Conservation (phyloP, 805 yeast genomes). For the Lipomyces spencermartinsiae region DNA sequence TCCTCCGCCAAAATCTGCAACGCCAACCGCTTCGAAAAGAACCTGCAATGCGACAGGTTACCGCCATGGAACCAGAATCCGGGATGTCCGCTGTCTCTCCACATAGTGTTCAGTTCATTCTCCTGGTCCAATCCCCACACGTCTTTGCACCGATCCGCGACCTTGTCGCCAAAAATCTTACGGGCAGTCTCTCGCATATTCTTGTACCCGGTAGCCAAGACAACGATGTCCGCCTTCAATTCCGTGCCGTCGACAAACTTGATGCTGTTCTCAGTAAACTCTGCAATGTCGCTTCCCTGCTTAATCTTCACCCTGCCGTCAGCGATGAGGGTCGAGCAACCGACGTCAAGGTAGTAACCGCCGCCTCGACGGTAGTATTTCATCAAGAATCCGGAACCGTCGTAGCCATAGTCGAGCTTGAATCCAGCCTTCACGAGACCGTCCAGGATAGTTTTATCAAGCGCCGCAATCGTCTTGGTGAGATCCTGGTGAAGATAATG, state of each 20-base stretch:
- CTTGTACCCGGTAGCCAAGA: conserved; percentile 54
- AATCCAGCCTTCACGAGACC: conserved; percentile 48
- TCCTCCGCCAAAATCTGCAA: conserved; percentile 49
- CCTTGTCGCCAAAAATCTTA: conserved; percentile 49
- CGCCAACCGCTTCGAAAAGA: conserved; percentile 51
- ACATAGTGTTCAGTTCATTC: conserved; percentile 51
- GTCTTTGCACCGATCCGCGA: conserved; percentile 47
- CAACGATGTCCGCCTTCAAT: conserved; percentile 50
- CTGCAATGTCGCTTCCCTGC: conserved; percentile 46
- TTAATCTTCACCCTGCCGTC: conserved; percentile 50
- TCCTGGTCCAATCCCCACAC: conserved; percentile 54
- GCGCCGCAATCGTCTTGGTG: conserved; percentile 46
- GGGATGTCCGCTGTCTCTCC: conserved; percentile 51
- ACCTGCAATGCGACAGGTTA: conserved; percentile 50
- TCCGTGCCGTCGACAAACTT: conserved; percentile 49
- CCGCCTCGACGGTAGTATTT: conserved; percentile 52
- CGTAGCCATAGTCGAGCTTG: conserved; percentile 52
- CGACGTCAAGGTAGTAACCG: conserved; percentile 56
- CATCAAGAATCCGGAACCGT: conserved; percentile 52
- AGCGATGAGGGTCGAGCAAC: conserved; percentile 50
- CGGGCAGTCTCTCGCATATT: conserved; percentile 53
- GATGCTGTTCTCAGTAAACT: conserved; percentile 49
- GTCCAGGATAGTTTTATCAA: conserved; percentile 46
- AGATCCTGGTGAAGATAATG: conserved; percentile 49
- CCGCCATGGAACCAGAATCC: conserved; percentile 55